Percentiles rank a stretch among this genome's conserved stretches.
These are phyloP conservation scores for Cytospora chrysosperma DNA, from an alignment of 2,329 filamentous ascomycete species.

Conservation along the genomic window DNA sequence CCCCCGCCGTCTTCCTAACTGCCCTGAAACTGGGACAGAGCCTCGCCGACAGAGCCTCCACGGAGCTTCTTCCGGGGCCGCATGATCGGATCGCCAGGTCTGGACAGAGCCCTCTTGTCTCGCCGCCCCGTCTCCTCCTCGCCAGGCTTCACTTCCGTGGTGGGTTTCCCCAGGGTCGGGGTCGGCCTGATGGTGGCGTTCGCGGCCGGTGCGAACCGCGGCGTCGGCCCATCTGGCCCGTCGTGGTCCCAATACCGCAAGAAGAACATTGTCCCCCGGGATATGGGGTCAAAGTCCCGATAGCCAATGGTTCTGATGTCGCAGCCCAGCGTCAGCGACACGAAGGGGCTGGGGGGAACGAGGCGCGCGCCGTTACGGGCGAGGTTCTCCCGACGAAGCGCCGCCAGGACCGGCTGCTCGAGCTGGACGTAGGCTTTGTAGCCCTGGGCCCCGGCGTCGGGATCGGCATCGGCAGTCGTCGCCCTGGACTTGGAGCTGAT, in stretches of 20 bases:
- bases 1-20: neutral
- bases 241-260: conserved; percentile 13
- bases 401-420: neutral
- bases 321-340: conserved; percentile 9
- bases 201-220: neutral
- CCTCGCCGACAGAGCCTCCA: conserved; percentile 1
- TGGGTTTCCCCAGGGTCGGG: neutral
- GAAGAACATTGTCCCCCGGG: conserved; percentile 1
- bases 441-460: neutral
- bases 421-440: neutral
- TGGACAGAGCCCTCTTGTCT: too few relatives aligned
- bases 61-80: conserved; percentile 2
- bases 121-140: neutral
- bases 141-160: too few relatives aligned
- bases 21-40: neutral
- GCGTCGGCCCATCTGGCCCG: neutral
- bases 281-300: too few relatives aligned
- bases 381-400: neutral
- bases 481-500: neutral
- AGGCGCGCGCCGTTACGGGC: neutral
- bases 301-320: neutral
- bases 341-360: conserved; percentile 1
- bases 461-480: neutral
- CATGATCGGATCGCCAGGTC: neutral
- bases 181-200: neutral